Base-by-base conservation (phyloP, 2,329 filamentous ascomycete species). In the Lomentospora prolificans region DNA sequence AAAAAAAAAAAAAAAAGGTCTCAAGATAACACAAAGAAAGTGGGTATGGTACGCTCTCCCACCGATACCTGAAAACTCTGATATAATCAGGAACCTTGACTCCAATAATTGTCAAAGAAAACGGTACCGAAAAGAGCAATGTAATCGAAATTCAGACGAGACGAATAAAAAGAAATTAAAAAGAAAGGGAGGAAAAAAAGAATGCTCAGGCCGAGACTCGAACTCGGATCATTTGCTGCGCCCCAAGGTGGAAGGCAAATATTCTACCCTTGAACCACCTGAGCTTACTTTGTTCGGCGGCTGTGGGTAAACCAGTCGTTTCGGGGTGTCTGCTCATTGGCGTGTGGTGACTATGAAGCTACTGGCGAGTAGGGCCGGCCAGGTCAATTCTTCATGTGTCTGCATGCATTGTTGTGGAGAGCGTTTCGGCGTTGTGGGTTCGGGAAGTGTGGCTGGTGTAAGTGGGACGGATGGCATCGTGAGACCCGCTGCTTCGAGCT, bases 201-300 rank as follows among this genome's bases (percentile, higher is more conserved):
- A 39, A 8, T 53, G 28, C 48, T 51, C 48, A 30, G 48, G 48
- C 48, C 25, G 48, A 31, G 48, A 51, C 48, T 51, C 48, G 48
- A 51, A 51, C 48, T 31, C 48, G 25, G 48, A 31, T 51, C 48
- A 51, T 51, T 51, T 51, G 48, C 48, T 51, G 30, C 24, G n/a
- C n/a, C 48, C 48, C 48, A 22, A 6, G 25, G 30, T 51, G 48
- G 48, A 51, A 51, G 48, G 48, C 48, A 51, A 51, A 51, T 51
- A 51, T 51, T 51, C 48, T 51, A 51, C 48, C 48, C 48, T 19
- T 51, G 48, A 51, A 51, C 48, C 48, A 51, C 48, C 48, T 30
- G 48, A 51, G 48, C 48, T 51, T 22, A 12, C 12, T 25, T 48
- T 25, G 36, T 41, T 19, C n/a, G 36, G n/a, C n/a, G 36, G 4